Evolutionary conservation across 2,329 filamentous ascomycete genomes (phyloP).

Genomic region (Canariomyces notabilis): DNA sequence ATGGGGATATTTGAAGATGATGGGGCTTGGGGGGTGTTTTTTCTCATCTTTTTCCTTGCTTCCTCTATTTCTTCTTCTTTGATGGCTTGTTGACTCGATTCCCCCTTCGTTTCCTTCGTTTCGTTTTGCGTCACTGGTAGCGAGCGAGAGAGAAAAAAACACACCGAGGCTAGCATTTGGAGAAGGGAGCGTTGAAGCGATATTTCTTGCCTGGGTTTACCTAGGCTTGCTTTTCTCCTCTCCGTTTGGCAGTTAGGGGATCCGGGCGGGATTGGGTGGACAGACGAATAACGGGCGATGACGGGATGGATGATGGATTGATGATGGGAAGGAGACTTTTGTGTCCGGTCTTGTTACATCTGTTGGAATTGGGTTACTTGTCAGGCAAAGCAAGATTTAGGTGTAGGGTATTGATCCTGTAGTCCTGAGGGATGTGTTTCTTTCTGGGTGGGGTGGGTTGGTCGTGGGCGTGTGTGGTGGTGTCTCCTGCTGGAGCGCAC

Average conservation of each 20-base stretch:
- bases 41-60: not conserved
- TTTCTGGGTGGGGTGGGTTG: no score
- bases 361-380: no score
- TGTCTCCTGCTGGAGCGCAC: no score
- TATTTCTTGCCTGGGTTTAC: not conserved
- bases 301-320: not conserved
- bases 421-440: no score
- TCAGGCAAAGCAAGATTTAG: no score
- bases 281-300: constrained; percentile 2
- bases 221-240: not conserved
- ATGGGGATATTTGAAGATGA: no score
- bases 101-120: not conserved
- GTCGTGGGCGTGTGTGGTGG: no score
- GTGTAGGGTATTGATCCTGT: no score
- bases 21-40: not conserved
- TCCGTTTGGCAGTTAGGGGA: not conserved
- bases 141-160: not conserved
- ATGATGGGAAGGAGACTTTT: not conserved
- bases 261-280: not conserved
- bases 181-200: constrained; percentile 5
- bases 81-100: not conserved
- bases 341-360: no score
- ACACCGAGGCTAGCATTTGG: not conserved
- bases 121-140: not conserved
- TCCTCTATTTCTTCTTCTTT: not conserved